Percentiles rank a stretch among this genome's conserved stretches.
Conservation (phyloP, 2,329 filamentous ascomycete species). For the Fusarium concolor region DNA sequence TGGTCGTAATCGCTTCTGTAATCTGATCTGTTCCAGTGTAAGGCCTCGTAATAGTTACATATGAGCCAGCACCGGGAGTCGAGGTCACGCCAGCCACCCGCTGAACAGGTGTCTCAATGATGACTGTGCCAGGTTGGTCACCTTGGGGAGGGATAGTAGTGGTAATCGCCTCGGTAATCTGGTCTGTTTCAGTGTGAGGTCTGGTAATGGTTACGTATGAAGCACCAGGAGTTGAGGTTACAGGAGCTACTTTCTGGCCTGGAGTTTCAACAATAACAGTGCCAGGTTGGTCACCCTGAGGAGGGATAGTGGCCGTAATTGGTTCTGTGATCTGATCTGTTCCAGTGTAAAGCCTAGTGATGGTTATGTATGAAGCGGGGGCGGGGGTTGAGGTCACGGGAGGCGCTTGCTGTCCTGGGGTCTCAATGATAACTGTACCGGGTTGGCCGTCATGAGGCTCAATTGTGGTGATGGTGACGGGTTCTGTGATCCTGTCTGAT, state of each 20-base stretch:
- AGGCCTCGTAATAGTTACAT: neutral
- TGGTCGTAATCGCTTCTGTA: slow-evolving; percentile 8
- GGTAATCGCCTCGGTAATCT: slow-evolving; percentile 11
- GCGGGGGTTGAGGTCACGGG: slow-evolving; percentile 19
- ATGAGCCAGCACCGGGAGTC: neutral
- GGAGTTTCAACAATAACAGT: slow-evolving; percentile 30
- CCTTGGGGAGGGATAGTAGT: neutral
- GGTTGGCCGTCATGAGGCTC: slow-evolving; percentile 18
- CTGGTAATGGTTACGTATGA: neutral
- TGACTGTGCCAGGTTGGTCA: no score
- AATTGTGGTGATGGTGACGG: slow-evolving; percentile 28
- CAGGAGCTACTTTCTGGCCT: no score
- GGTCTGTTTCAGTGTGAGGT: slow-evolving; percentile 5
- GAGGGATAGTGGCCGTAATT: slow-evolving; percentile 16
- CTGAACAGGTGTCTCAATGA: no score
- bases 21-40: slow-evolving; percentile 12
- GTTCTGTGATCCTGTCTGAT: slow-evolving; percentile 15
- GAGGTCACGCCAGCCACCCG: neutral
- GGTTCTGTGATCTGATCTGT: slow-evolving; percentile 9
- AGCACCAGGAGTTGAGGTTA: neutral
- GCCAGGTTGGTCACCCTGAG: slow-evolving; percentile 24
- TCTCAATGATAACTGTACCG: slow-evolving; percentile 35
- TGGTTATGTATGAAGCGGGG: slow-evolving; percentile 19
- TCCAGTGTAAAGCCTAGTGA: slow-evolving; percentile 26
- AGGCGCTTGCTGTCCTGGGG: slow-evolving; percentile 24